Evolutionary conservation across 345 rosid genomes (phyloP).

Genomic region (Adansonia digitata): DNA sequence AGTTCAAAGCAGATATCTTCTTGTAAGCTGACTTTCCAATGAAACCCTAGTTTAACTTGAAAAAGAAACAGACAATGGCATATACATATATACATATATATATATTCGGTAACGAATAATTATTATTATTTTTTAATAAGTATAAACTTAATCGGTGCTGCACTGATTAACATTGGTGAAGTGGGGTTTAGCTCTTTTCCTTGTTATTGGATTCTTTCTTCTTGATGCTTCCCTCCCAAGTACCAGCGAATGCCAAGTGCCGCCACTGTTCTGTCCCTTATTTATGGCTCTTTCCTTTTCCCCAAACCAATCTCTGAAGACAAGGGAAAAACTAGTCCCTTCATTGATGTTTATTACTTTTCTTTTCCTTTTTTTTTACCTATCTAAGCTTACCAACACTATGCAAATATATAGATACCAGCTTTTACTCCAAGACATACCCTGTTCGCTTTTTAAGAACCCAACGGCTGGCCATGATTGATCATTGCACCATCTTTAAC

Average conservation of each 20-base stretch:
- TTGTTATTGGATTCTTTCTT: background rate
- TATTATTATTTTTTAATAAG: too few relatives aligned
- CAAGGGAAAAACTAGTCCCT: constrained; percentile 1
- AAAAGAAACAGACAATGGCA: background rate
- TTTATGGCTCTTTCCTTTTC: background rate
- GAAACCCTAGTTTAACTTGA: background rate
- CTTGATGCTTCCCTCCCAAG: background rate
- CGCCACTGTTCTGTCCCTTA: background rate
- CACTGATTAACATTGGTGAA: too few relatives aligned
- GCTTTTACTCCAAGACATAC: too few relatives aligned
- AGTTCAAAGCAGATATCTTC: background rate
- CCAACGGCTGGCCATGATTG: too few relatives aligned
- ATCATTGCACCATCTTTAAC: too few relatives aligned
- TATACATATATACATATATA: too few relatives aligned
- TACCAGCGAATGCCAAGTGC: constrained; percentile 19
- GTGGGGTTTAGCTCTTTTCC: background rate
- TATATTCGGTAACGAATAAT: too few relatives aligned
- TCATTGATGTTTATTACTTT: background rate
- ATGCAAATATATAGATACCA: too few relatives aligned
- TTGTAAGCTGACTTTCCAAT: background rate
- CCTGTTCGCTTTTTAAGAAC: constrained; percentile 11
- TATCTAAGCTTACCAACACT: constrained; percentile 7
- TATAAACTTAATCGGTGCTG: too few relatives aligned
- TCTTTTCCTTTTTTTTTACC: background rate
- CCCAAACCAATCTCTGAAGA: constrained; percentile 21